Evolutionary conservation across 2,329 filamentous ascomycete genomes (phyloP), one percentile per base, ranked within the genome.

Genomic region (Alternaria arbusti): DNA sequence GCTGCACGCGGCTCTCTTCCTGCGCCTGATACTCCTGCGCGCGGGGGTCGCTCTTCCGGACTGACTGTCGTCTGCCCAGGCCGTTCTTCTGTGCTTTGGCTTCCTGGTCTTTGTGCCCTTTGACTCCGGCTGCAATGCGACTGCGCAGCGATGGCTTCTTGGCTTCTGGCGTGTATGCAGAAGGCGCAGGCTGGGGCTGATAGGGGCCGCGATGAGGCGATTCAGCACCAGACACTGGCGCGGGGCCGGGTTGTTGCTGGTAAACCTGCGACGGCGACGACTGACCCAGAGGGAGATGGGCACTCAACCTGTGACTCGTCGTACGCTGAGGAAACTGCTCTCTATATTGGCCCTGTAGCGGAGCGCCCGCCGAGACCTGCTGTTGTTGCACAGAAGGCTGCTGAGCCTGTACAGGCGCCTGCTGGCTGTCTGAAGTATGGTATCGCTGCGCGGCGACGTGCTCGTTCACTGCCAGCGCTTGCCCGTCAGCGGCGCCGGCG

Each of bases 381-480:
- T 50, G 45, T n/a, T 63, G 64, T 56, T 71, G 70, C 47, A 54
- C 63, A 54, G 61, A 54, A 47, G 63, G 66, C 40, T 71, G 71
- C 59, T 68, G 70, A n/a, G 49, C 58, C 40, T 65, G 71, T 45
- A 64, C 57, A 45, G 66, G 54, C 47, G 65, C 68, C 47, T 72
- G 74, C n/a, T 68, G 69, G 54, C 66, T 64, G 43, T 74, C 71
- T 17, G 70, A 60, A 15, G 68, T 58, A 26, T 65, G 69, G 59
- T 66, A 76, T 68, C 72, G 73, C 65, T 74, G 73, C 54, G 70
- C 62, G 56, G 64, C 62, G 57, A 70, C 67, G 57, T 76, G 74
- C 68, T 78, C 71, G 72, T 77, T 76, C 67, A 77, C 75, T 75
- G 70, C 68, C 67, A 71, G 72, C 68, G 74, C 74, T 74, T 72